Conservation (phyloP, 2,329 filamentous ascomycete species). For the Neoarthrinium moseri region DNA sequence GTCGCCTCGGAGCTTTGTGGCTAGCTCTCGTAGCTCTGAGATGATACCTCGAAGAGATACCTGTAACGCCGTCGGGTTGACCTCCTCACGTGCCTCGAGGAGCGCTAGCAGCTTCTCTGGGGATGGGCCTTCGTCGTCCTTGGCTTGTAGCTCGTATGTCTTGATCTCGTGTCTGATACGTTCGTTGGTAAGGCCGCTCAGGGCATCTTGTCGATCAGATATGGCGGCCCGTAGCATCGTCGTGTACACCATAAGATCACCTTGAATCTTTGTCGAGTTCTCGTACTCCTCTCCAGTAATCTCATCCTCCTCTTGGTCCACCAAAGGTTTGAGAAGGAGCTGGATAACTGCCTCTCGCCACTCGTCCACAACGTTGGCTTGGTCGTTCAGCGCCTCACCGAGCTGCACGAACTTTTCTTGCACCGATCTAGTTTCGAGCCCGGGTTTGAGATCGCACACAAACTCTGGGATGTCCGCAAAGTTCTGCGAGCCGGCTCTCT, state of each 20-base stretch:
- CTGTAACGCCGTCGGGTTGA: slow-evolving; percentile 48
- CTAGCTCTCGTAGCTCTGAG: slow-evolving; percentile 65
- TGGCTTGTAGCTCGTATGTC: slow-evolving; percentile 58
- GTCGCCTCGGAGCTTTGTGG: slow-evolving; percentile 58
- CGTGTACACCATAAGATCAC: slow-evolving; percentile 85
- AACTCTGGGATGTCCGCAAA: slow-evolving; percentile 66
- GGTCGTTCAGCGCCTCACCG: slow-evolving; percentile 65
- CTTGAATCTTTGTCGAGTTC: slow-evolving; percentile 81
- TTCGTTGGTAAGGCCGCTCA: slow-evolving; percentile 75
- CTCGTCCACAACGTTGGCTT: slow-evolving; percentile 68
- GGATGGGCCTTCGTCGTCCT: slow-evolving; percentile 65
- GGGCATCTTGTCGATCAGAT: slow-evolving; percentile 73
- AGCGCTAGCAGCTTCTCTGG: slow-evolving; percentile 61
- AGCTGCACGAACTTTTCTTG: slow-evolving; percentile 67
- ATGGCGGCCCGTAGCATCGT: slow-evolving; percentile 73
- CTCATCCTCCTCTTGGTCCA: slow-evolving; percentile 78
- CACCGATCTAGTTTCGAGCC: slow-evolving; percentile 70
- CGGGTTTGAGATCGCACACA: slow-evolving; percentile 49
- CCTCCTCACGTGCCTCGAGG: slow-evolving; percentile 40
- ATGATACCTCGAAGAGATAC: slow-evolving; percentile 71
- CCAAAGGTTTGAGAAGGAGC: slow-evolving; percentile 69
- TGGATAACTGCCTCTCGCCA: slow-evolving; percentile 75
- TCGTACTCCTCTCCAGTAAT: slow-evolving; percentile 88
- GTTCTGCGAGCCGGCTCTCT: slow-evolving; percentile 47
- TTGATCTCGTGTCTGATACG: slow-evolving; percentile 73